Conservation (phyloP, 179 eudicot species). For the Silene coronaria region DNA sequence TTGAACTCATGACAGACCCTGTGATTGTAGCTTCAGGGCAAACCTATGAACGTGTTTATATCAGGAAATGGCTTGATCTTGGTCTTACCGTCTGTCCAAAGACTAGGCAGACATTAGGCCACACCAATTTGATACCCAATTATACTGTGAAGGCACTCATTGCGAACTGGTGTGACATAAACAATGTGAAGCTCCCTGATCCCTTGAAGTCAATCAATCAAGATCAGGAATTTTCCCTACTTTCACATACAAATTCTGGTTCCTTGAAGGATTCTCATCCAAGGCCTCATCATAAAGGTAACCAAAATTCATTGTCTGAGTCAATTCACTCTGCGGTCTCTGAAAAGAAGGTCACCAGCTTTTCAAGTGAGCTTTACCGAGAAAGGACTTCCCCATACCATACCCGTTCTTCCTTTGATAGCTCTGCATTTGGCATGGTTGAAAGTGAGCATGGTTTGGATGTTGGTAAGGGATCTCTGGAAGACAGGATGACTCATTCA, state of each 20-base stretch:
- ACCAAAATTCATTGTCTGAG: conserved; percentile 46
- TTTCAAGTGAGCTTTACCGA: conserved; percentile 30
- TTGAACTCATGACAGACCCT: conserved; percentile 95
- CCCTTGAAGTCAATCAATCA: conserved; percentile 54
- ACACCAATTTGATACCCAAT: conserved; percentile 86
- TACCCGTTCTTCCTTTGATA: conserved; percentile 36
- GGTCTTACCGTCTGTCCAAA: conserved; percentile 98
- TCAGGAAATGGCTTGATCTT: conserved; percentile 85
- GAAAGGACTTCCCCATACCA: conserved; percentile 36
- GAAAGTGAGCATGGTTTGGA: conserved; percentile 30
- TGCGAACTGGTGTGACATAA: conserved; percentile 70
- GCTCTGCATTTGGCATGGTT: conserved; percentile 21
- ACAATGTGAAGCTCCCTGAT: conserved; percentile 73
- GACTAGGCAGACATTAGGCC: conserved; percentile 76
- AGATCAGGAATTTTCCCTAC: conserved; percentile 40
- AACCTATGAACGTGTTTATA: conserved; percentile 90
- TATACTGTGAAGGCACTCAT: conserved; percentile 94
- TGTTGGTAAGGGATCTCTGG: conserved; percentile 30
- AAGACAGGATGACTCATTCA: conserved; percentile 31
- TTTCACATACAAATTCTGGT: conserved; percentile 34
- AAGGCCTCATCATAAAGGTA: conserved; percentile 38
- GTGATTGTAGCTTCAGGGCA: conserved; percentile 96
- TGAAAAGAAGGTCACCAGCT: conserved; percentile 22
- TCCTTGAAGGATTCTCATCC: conserved; percentile 27
- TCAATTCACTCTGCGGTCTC: conserved; percentile 27